Evolutionary conservation across 140 eudicot species (phyloP).

Genomic region (Flaveria floridana): DNA sequence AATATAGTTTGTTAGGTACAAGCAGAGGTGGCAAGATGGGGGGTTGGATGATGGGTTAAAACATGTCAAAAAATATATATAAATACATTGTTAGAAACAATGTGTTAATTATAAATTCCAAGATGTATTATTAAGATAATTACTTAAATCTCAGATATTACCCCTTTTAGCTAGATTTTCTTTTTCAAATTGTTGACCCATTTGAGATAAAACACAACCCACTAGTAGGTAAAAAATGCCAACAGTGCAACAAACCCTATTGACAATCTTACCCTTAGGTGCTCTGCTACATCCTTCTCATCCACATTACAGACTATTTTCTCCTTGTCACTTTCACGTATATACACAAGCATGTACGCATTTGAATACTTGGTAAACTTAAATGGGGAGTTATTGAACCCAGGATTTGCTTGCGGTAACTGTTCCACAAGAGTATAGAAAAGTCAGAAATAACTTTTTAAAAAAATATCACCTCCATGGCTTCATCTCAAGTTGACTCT

Average conservation of each 20-base stretch:
- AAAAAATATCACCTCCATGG: slow-evolving; percentile 3
- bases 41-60: not conserved
- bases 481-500: slow-evolving; percentile 16
- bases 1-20: slow-evolving; percentile 5
- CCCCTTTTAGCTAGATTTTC: slow-evolving; percentile 1
- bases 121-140: not conserved
- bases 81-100: too few relatives aligned
- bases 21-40: not conserved
- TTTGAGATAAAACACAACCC: slow-evolving; percentile 16
- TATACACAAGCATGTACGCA: slow-evolving; percentile 95
- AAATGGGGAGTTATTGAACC: slow-evolving; percentile 81
- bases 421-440: slow-evolving; percentile 34
- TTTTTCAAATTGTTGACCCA: not conserved
- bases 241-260: not conserved
- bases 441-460: slow-evolving; percentile 20
- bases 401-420: slow-evolving; percentile 90
- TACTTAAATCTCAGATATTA: not conserved
- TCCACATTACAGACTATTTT: slow-evolving; percentile 85
- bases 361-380: slow-evolving; percentile 86
- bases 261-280: slow-evolving; percentile 54
- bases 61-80: too few relatives aligned
- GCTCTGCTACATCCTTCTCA: slow-evolving; percentile 93
- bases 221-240: slow-evolving; percentile 1
- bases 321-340: slow-evolving; percentile 90
- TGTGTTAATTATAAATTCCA: too few relatives aligned